These are phyloP conservation scores for Lodderomyces oxycetoniae DNA, from an alignment of 1,139 yeast species.

Conservation along the genomic window DNA sequence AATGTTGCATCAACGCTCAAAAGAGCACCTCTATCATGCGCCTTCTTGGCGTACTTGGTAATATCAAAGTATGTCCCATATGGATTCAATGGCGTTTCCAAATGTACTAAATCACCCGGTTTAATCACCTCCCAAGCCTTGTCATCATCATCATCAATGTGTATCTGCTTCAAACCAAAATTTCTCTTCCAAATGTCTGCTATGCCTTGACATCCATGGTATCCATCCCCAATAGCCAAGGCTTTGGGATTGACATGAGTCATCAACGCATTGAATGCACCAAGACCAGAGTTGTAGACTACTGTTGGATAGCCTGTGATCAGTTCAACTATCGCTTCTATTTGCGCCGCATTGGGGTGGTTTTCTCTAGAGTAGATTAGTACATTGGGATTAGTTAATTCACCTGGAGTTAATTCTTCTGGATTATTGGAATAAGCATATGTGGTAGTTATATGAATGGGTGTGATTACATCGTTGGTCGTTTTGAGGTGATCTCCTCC, in stretches of 20 bases:
- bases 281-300: constrained; percentile 67
- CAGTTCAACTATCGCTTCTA: constrained; percentile 61
- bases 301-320: constrained; percentile 57
- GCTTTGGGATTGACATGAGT: constrained; percentile 69
- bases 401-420: constrained; percentile 39
- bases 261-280: constrained; percentile 77
- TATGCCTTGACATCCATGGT: constrained; percentile 79
- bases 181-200: constrained; percentile 59
- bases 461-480: constrained; percentile 64
- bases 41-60: constrained; percentile 54
- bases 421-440: constrained; percentile 64
- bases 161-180: constrained; percentile 50
- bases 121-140: constrained; percentile 23
- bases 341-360: constrained; percentile 67
- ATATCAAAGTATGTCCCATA: constrained; percentile 68
- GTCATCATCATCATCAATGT: constrained; percentile 44
- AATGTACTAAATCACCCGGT: constrained; percentile 71
- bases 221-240: constrained; percentile 72
- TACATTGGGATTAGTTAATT: constrained; percentile 18
- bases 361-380: constrained; percentile 59
- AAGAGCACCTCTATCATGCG: constrained; percentile 67
- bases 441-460: constrained; percentile 79
- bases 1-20: constrained; percentile 80
- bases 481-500: constrained; percentile 50
- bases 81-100: constrained; percentile 90